Evolutionary conservation across 1,139 yeast genomes (phyloP), one percentile per base, ranked within the genome.

Genomic region (Sugiyamaella japonica): DNA sequence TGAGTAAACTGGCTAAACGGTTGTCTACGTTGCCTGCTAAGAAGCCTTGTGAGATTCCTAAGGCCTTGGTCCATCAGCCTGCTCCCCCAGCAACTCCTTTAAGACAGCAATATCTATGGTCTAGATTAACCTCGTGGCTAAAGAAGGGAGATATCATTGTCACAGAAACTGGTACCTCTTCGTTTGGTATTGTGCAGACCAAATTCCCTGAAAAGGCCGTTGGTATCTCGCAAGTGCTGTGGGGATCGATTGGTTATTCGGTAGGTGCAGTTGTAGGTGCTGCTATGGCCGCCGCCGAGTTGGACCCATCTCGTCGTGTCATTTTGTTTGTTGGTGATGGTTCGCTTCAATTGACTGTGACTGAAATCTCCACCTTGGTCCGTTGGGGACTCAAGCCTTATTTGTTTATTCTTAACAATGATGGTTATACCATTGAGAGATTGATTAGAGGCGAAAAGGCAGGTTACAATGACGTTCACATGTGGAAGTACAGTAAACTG

Each of bases 161-260:
- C 64, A 83, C 93, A 56, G 96, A 89, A 73, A 88, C 96, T 48
- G 96, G 96, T 74, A 89, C 96, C 43, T 85, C 95, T 36, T 89
- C 95, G 39, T 88, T 89, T 69, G 96, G 96, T 74, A 84, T 89
- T 62, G 81, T 85, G 63, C 87, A 84, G 69, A 79, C 93, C 45
- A 81, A 82, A 68, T 88, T 86, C 83, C 95, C 96, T 61, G 75
- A 79, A 66, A 75, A 84, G 70, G 78, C 85, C 45, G 73, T 81
- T 61, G 95, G 95, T 67, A 88, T 89, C 61, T 86, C 95, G 52
- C 96, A 89, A 75, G 95, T 88, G 47, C 77, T 89, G 68, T 89
- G 95, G 91, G 96, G 96, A 56, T 86, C 95, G 47, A 87, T 89
- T 71, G 96, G 96, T 66, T 89, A 77, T 77, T 83, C 96, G 32